These are phyloP conservation scores for Heliosperma pusillum DNA, from an alignment of 148 eudicot species.

Conservation along the genomic window DNA sequence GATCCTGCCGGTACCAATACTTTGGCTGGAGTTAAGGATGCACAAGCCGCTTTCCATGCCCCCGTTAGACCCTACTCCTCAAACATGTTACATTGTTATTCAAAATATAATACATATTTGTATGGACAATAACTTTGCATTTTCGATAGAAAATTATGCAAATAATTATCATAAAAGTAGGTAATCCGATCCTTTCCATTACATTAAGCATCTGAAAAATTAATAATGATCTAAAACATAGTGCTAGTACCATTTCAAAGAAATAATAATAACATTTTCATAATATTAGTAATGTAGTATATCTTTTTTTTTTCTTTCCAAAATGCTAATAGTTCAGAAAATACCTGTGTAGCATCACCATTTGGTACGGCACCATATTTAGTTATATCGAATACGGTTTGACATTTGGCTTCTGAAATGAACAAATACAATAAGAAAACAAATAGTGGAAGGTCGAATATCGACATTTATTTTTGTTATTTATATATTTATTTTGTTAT, in stretches of 20 bases:
- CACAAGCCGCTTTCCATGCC: constrained; percentile 65
- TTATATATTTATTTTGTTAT: background rate
- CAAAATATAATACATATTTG: too few relatives aligned
- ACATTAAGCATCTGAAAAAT: background rate
- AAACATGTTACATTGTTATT: too few relatives aligned
- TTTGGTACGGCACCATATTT: constrained; percentile 20
- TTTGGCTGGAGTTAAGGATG: constrained; percentile 31
- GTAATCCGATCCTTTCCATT: background rate
- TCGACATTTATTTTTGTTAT: constrained; percentile 20
- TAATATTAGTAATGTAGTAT: background rate
- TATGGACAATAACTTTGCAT: too few relatives aligned
- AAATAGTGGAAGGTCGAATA: constrained; percentile 8
- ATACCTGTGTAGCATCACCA: constrained; percentile 22
- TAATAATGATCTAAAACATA: background rate
- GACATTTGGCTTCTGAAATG: constrained; percentile 22
- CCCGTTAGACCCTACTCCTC: constrained; percentile 30
- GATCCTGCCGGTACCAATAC: constrained; percentile 53
- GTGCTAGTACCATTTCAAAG: too few relatives aligned
- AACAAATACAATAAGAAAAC: constrained; percentile 16
- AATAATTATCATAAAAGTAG: background rate
- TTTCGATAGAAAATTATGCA: too few relatives aligned
- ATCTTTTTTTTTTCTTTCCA: background rate
- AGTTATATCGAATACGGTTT: constrained; percentile 12
- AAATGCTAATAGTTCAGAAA: background rate
- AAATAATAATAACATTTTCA: background rate